phyloP scores from a whole-genome alignment of 805 yeast species.

The Yamadazyma kitorensis region DNA sequence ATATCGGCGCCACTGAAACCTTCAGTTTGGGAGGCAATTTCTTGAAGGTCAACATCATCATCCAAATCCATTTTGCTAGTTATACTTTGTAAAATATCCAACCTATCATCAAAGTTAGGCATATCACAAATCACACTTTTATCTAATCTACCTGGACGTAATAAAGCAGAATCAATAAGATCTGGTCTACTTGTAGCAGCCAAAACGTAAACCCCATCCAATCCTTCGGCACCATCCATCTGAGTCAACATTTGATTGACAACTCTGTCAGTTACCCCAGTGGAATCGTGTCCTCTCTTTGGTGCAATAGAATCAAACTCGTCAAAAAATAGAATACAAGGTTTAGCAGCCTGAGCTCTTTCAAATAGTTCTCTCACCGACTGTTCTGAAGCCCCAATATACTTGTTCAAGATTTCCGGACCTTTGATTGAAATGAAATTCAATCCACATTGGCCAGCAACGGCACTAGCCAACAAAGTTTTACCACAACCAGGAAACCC shows the following conservation, averaged over 20 bases:
- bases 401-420: conserved; percentile 91
- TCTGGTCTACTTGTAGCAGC: conserved; percentile 98
- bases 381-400: conserved; percentile 97
- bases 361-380: conserved; percentile 90
- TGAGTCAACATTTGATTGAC: conserved; percentile 96
- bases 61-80: conserved; percentile 58
- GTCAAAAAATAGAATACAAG: conserved; percentile 89
- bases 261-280: conserved; percentile 96
- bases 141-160: conserved; percentile 95
- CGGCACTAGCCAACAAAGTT: conserved; percentile 87
- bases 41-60: conserved; percentile 47
- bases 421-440: conserved; percentile 94
- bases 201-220: conserved; percentile 92
- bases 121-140: conserved; percentile 87
- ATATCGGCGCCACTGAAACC: conserved; percentile 95
- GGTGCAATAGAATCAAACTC: conserved; percentile 98
- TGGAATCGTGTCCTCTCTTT: conserved; percentile 95
- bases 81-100: conserved; percentile 65
- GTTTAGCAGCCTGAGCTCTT: conserved; percentile 91
- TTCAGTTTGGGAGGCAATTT: conserved; percentile 56
- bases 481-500: conserved; percentile 99
- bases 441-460: conserved; percentile 89
- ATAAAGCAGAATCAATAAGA: conserved; percentile 86
- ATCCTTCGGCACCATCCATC: conserved; percentile 99
- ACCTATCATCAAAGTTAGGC: conserved; percentile 69